Evolutionary conservation across 305 asterid genomes (phyloP).

Genomic region (Rubia balearica): DNA sequence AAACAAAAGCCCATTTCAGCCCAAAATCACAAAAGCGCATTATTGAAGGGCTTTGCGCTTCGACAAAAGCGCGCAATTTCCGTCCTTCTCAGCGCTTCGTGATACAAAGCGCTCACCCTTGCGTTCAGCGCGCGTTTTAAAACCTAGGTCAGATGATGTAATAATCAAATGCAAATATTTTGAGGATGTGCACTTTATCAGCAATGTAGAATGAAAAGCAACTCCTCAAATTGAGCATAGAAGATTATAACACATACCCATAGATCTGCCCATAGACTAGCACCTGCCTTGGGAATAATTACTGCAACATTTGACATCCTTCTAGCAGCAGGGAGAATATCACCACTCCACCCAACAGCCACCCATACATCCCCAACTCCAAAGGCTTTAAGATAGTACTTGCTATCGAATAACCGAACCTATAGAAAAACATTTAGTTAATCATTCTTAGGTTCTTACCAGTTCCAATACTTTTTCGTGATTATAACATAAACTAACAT

Average conservation of each 20-base stretch:
- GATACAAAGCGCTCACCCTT: too few species aligned
- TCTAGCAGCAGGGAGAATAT: slow-evolving; percentile 72
- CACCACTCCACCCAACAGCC: slow-evolving; percentile 96
- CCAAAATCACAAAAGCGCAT: too few species aligned
- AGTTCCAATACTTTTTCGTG: background rate
- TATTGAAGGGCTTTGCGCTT: too few species aligned
- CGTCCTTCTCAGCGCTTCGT: too few species aligned
- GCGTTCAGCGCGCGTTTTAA: too few species aligned
- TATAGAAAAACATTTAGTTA: slow-evolving; percentile 23
- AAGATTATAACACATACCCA: slow-evolving; percentile 45
- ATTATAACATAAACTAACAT: background rate
- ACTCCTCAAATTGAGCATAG: background rate
- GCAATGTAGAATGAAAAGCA: slow-evolving; percentile 13
- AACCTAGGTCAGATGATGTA: background rate
- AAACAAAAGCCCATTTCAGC: too few species aligned
- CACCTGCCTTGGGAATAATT: slow-evolving; percentile 75
- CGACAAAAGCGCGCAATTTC: too few species aligned
- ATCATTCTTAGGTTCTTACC: background rate
- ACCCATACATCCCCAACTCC: slow-evolving; percentile 90
- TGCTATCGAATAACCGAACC: slow-evolving; percentile 86
- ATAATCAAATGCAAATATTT: background rate
- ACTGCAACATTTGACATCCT: slow-evolving; percentile 78
- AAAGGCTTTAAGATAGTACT: slow-evolving; percentile 79
- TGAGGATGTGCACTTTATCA: background rate
- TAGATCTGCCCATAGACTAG: slow-evolving; percentile 88